phyloP scores from a whole-genome alignment of 139 green algal genomes.

The Ettlia oleoabundans region DNA sequence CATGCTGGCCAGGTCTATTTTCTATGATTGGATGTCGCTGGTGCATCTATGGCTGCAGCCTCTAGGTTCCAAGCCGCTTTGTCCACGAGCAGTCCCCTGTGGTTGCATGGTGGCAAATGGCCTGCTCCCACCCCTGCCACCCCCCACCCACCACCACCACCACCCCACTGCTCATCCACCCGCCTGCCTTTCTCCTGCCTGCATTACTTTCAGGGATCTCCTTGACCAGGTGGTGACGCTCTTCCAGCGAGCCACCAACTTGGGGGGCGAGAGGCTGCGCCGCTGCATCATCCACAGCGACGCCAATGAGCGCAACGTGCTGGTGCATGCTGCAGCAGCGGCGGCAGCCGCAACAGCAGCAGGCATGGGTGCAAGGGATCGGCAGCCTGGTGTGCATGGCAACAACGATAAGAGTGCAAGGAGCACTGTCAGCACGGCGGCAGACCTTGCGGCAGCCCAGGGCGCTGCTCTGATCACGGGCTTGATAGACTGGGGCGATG shows the following conservation, averaged over 20 bases:
- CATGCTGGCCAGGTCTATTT: too few species aligned
- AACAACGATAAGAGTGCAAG: neutral
- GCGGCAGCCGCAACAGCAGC: neutral
- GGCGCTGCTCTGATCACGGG: neutral
- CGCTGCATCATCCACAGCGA: conserved; percentile 19
- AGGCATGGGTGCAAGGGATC: too few species aligned
- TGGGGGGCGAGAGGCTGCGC: neutral
- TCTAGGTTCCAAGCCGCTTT: too few species aligned
- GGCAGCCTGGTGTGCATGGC: neutral
- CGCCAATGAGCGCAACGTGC: conserved; percentile 33
- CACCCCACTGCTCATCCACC: too few species aligned
- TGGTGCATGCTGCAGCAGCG: neutral
- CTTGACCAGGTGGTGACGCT: neutral
- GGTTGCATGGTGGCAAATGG: too few species aligned
- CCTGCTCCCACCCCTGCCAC: too few species aligned
- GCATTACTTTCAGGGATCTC: neutral
- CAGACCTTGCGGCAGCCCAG: neutral
- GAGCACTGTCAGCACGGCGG: neutral
- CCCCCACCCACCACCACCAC: too few species aligned
- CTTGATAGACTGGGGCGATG: conserved; percentile 30
- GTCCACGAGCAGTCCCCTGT: too few species aligned
- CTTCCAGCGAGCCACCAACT: neutral
- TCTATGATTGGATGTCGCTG: too few species aligned
- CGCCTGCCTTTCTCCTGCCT: neutral
- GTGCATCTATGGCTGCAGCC: too few species aligned